Evolutionary conservation across 2,329 filamentous ascomycete genomes (phyloP).

Genomic region (Trichoderma breve): DNA sequence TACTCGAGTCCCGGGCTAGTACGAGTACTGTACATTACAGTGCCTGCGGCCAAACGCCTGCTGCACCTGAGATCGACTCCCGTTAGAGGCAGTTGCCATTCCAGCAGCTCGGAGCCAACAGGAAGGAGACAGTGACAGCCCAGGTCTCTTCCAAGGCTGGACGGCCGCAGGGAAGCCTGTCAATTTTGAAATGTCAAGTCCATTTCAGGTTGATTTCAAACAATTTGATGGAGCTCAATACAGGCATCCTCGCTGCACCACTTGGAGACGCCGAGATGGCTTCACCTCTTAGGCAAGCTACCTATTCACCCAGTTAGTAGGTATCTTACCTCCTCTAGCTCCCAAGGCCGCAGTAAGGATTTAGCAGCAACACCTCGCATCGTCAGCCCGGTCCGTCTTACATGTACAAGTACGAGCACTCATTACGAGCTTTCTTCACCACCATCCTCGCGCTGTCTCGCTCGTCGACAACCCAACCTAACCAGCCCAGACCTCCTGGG

Average conservation of each 20-base stretch:
- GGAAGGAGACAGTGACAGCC: conserved; percentile 17
- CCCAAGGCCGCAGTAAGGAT: neutral
- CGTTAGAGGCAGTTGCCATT: neutral
- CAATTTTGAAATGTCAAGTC: neutral
- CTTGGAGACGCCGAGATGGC: neutral
- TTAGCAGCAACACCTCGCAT: neutral
- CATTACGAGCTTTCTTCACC: neutral
- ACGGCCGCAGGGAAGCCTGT: neutral
- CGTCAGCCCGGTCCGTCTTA: conserved; percentile 4
- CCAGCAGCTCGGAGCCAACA: conserved; percentile 15
- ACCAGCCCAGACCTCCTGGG: neutral
- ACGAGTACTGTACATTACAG: neutral
- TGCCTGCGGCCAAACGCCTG: neutral
- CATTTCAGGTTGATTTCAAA: neutral
- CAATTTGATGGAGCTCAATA: neutral
- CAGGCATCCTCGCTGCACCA: neutral
- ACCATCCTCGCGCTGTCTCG: neutral
- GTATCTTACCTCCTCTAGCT: neutral
- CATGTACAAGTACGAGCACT: neutral
- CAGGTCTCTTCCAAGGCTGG: neutral
- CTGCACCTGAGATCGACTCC: neutral
- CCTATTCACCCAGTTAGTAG: neutral
- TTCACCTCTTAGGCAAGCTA: neutral
- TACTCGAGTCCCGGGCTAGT: neutral
- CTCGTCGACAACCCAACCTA: neutral